Conservation (phyloP, 163 green algal genomes). For the Chlorella variabilis region DNA sequence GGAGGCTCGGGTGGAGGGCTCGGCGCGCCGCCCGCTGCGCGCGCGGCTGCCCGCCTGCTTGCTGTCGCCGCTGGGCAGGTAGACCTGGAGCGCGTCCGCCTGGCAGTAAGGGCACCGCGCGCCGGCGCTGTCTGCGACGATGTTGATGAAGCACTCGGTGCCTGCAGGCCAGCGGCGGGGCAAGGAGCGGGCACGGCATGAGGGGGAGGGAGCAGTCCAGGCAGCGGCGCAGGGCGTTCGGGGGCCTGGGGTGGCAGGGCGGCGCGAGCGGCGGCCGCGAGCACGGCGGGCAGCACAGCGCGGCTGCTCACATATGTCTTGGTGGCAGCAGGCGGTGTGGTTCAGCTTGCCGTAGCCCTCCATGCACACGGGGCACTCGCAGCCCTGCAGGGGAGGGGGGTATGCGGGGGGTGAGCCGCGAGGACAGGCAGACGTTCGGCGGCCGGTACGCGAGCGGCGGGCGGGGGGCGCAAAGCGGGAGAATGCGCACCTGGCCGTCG, state of each 20-base stretch:
- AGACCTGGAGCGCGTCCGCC: not conserved
- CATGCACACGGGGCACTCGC: slow-evolving; percentile 29
- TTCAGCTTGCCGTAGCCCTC: slow-evolving; percentile 5
- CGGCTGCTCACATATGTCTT: slow-evolving; percentile 13
- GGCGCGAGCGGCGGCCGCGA: too few species aligned
- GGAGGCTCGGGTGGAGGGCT: not conserved
- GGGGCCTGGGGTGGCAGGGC: too few species aligned
- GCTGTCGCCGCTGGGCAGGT: not conserved
- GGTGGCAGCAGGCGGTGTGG: slow-evolving; percentile 29
- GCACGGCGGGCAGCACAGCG: too few species aligned
- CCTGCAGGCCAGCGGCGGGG: not conserved
- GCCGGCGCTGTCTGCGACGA: not conserved
- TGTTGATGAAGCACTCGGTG: slow-evolving; percentile 24
- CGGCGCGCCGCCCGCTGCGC: not conserved
- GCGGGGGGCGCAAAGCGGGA: not conserved
- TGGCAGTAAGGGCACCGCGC: slow-evolving; percentile 21
- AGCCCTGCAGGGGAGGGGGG: not conserved
- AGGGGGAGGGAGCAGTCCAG: not conserved
- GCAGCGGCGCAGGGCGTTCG: too few species aligned
- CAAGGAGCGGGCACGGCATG: too few species aligned
- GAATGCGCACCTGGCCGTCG: not conserved
- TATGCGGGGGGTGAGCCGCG: too few species aligned
- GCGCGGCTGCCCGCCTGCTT: not conserved
- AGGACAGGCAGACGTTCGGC: not conserved
- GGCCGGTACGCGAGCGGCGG: not conserved